Base-by-base conservation (phyloP, 345 rosid species). In the Hirschfeldia incana region DNA sequence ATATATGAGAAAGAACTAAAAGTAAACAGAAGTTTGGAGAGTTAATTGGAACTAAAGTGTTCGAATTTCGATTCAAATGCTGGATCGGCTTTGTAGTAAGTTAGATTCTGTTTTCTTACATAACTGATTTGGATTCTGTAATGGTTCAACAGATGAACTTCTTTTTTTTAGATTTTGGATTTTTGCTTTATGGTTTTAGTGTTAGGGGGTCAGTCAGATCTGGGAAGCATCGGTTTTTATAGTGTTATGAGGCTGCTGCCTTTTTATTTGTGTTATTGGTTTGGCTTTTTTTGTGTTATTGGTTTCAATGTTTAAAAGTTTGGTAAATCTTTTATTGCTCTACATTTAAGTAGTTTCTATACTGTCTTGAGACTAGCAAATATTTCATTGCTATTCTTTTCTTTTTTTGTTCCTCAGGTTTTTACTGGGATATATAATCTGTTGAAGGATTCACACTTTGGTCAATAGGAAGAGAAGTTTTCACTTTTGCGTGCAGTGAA, bases 141-240 rank as follows among this genome's bases (percentile, higher is more conserved):
- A 13, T 10, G 13, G 49, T 42, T 37, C 9, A 7, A 21, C 21
- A 21, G 21, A 21, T 21, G 21, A 21, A 21, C 21, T 21, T 21
- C 1, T 21, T 21, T 21, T 21, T 21, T 11, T 13, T 39, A 10
- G 26, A 11, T 27, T 77, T 51, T 28, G 12, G 29, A 13, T 5
- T 33, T 51, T 16, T 42, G 2, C 63, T 29, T 51, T 34, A 10
- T 4, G 33, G n/a, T 36, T 72, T 30, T 36, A 67, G 61, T 60
- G 55, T 67, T 67, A 30, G 46, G 42, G 15, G 21, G 21, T 21
- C 21, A 21, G 21, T 68, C 75, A 79, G 82, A 79, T 79, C 82
- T 74, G 65, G 36, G 60, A 79, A 79, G 49, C 34, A 60, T 73
- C 64, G 65, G 42, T 39, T 71, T 70, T 2, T 21, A 21, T 21